Percentiles rank a stretch among this genome's conserved stretches.
These are phyloP conservation scores for Teunomyces panamensis DNA, from an alignment of 805 yeast species.

Conservation along the genomic window DNA sequence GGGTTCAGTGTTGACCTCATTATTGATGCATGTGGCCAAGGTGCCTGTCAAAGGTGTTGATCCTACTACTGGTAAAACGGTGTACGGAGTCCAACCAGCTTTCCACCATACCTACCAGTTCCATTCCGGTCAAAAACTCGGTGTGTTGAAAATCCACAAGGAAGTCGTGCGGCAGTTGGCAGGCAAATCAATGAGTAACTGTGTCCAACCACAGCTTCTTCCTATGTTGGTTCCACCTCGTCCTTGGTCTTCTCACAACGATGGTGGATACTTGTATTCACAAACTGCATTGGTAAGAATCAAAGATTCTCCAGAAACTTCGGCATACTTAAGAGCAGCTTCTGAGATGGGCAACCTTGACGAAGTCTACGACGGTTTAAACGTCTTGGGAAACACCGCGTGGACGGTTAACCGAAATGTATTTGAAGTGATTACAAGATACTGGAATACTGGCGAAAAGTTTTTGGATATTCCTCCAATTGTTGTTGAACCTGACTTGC, in stretches of 20 bases:
- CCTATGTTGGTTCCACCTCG: slow-evolving; percentile 94
- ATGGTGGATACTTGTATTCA: slow-evolving; percentile 80
- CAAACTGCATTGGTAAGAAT: slow-evolving; percentile 67
- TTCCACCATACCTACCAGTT: slow-evolving; percentile 86
- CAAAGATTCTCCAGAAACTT: slow-evolving; percentile 83
- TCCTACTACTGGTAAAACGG: slow-evolving; percentile 67
- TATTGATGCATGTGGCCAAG: slow-evolving; percentile 77
- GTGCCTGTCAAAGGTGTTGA: slow-evolving; percentile 77
- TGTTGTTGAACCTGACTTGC: slow-evolving; percentile 43
- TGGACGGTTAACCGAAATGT: slow-evolving; percentile 87
- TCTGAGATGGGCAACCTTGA: slow-evolving; percentile 64
- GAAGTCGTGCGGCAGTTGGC: slow-evolving; percentile 64
- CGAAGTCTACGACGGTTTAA: slow-evolving; percentile 73
- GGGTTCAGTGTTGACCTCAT: slow-evolving; percentile 76
- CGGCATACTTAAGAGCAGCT: slow-evolving; percentile 85
- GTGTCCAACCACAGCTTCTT: slow-evolving; percentile 78
- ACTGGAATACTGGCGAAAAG: slow-evolving; percentile 85
- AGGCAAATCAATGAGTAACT: slow-evolving; percentile 58
- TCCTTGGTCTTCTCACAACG: slow-evolving; percentile 78
- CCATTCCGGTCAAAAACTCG: slow-evolving; percentile 72
- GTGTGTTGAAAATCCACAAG: slow-evolving; percentile 75
- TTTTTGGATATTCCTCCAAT: slow-evolving; percentile 67
- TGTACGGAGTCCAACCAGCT: slow-evolving; percentile 82
- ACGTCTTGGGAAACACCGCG: slow-evolving; percentile 80
- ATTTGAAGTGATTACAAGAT: slow-evolving; percentile 63